Percentiles rank a stretch among this genome's conserved stretches.
Conservation (phyloP, 192 early-diverging fungal genomes). For the Gonapodya prolifera region DNA sequence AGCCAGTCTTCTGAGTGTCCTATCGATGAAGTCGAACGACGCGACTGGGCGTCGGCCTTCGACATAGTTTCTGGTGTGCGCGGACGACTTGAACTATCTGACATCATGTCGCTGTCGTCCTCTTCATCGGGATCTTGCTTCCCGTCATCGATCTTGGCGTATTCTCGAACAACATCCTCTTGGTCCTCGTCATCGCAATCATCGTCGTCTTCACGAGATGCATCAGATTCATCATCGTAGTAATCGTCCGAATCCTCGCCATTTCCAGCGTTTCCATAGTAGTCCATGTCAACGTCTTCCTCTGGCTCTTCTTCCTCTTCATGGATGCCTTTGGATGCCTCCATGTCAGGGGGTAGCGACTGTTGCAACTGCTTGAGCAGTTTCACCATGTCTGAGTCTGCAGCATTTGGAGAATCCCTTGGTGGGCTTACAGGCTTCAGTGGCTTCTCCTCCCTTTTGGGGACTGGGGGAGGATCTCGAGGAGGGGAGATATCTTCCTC, state of each 20-base stretch:
- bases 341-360: neutral
- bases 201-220: neutral
- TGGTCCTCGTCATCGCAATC: neutral
- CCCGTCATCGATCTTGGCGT: neutral
- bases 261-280: neutral
- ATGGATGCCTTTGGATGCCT: neutral
- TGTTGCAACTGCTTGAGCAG: neutral
- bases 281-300: neutral
- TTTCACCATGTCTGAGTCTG: neutral
- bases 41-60: neutral
- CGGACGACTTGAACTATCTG: neutral
- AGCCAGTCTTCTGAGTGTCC: neutral
- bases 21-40: neutral
- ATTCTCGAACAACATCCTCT: neutral
- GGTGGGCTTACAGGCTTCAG: no score
- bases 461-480: neutral
- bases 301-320: neutral
- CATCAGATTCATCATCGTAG: neutral
- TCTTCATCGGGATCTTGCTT: neutral
- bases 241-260: no score
- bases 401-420: neutral
- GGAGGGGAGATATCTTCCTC: neutral
- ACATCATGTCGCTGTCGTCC: neutral
- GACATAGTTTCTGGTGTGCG: neutral
- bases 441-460: no score